Percentiles rank a stretch among this genome's conserved stretches.
These are phyloP conservation scores for Antrodiella citrinella DNA, from an alignment of 768 basidiomycete genomes.

Conservation along the genomic window DNA sequence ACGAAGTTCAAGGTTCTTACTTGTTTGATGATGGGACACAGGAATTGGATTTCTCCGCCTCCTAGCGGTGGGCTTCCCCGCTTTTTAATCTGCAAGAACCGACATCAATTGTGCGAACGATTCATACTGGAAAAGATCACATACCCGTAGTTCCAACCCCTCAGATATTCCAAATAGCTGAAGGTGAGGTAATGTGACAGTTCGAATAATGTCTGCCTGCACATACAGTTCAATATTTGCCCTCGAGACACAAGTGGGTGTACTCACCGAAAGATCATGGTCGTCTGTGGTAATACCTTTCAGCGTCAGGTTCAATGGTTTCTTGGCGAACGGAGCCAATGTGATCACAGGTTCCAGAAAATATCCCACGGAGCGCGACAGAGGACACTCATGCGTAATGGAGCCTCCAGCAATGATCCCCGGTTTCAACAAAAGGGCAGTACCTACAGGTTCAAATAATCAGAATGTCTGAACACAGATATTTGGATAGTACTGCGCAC, in stretches of 20 bases:
- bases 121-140: constrained; percentile 11
- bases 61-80: constrained; percentile 88
- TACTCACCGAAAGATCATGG: constrained; percentile 77
- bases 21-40: constrained; percentile 88
- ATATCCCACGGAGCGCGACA: constrained; percentile 87
- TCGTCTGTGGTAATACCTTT: constrained; percentile 91
- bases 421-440: constrained; percentile 85
- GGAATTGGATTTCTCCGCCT: constrained; percentile 88
- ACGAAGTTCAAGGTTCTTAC: constrained; percentile 91
- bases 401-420: constrained; percentile 83
- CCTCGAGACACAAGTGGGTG: constrained; percentile 9
- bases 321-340: constrained; percentile 91
- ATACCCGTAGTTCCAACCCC: constrained; percentile 80
- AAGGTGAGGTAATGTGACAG: constrained; percentile 84
- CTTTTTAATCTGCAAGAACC: constrained; percentile 81
- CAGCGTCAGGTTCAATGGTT: constrained; percentile 70
- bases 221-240: background rate
- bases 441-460: constrained; percentile 49
- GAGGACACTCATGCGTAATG: constrained; percentile 80
- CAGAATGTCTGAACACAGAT: background rate
- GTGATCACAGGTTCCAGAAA: constrained; percentile 87
- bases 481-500: constrained; percentile 32
- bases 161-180: constrained; percentile 87
- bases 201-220: constrained; percentile 83
- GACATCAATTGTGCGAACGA: background rate